Percentiles rank a stretch among this genome's conserved stretches.
Conservation (phyloP, 306 rosid species). For the Cyclanthera cordifolia region DNA sequence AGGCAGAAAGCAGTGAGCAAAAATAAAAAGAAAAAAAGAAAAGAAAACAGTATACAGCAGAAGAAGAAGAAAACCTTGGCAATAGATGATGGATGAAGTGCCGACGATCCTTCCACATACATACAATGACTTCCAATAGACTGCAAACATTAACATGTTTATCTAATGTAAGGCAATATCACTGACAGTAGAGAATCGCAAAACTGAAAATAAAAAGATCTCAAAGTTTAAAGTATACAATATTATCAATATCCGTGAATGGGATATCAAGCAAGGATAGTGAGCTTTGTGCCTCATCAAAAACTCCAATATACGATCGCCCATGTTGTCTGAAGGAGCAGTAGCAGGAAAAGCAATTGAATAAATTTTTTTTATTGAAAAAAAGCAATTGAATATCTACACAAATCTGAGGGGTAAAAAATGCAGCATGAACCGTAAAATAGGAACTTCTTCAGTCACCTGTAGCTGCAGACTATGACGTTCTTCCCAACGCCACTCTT, state of each 20-base stretch:
- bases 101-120: conserved; percentile 85
- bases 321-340: conserved; percentile 58
- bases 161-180: background rate
- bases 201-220: conserved; percentile 9
- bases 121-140: conserved; percentile 39
- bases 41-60: background rate
- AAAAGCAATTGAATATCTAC: too few relatives aligned
- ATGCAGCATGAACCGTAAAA: conserved; percentile 1
- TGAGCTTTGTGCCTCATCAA: conserved; percentile 49
- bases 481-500: conserved; percentile 1
- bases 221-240: conserved; percentile 30
- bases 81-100: conserved; percentile 54
- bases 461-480: conserved; percentile 71
- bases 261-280: conserved; percentile 59
- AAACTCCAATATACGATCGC: conserved; percentile 70
- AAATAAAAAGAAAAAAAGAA: background rate
- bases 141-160: conserved; percentile 33
- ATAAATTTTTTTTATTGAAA: too few relatives aligned
- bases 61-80: conserved; percentile 50
- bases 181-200: background rate
- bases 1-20: background rate
- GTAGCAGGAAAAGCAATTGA: too few relatives aligned
- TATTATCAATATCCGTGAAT: conserved; percentile 69
- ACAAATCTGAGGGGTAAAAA: background rate
- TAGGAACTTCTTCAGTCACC: conserved; percentile 34